Percentiles rank a stretch among this genome's conserved stretches.
Evolutionary conservation across 768 basidiomycete species (phyloP).

Genomic region (Tulasnella sp.): DNA sequence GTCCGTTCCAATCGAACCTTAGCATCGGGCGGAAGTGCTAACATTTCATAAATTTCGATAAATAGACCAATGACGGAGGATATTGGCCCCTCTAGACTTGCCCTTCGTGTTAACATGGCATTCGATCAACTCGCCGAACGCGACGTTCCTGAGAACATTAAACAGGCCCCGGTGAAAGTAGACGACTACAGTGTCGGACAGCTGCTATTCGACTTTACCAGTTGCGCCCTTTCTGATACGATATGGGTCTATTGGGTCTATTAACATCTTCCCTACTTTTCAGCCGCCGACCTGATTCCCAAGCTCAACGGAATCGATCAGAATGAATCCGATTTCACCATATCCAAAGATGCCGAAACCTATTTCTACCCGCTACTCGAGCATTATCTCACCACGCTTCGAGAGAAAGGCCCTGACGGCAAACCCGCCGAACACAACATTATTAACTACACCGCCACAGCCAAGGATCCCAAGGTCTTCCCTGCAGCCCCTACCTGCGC

Average conservation of each 20-base stretch:
- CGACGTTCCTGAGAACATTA: neutral
- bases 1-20: neutral
- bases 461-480: neutral
- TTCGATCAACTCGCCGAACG: neutral
- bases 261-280: neutral
- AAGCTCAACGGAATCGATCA: neutral
- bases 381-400: neutral
- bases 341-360: neutral
- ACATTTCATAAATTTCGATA: neutral
- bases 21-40: neutral
- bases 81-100: neutral
- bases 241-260: neutral
- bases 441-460: neutral
- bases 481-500: neutral
- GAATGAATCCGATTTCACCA: neutral
- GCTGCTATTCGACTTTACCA: conserved; percentile 1
- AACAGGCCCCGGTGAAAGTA: neutral
- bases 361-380: neutral
- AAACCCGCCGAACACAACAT: neutral
- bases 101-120: conserved; percentile 10
- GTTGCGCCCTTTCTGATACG: neutral
- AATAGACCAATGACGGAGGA: neutral
- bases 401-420: neutral
- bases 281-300: neutral
- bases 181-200: neutral